A percentile compares a stretch with the other conserved stretches of the same genome.
Conservation (phyloP, 1,139 yeast genomes). For the Suhomyces panamericanus region DNA sequence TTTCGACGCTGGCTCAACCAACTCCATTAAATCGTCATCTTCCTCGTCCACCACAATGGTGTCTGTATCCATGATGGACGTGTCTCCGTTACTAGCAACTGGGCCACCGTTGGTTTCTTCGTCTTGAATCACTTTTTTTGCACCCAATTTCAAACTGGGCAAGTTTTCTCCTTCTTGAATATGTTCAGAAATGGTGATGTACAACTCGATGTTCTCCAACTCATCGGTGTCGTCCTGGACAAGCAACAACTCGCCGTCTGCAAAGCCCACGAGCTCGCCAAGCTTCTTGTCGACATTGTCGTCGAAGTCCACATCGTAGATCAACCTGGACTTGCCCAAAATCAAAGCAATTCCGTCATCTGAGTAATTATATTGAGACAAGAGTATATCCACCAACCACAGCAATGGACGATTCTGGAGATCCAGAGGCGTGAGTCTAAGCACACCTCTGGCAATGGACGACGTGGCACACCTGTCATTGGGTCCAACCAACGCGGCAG, state of each 20-base stretch:
- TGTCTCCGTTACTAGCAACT: slow-evolving; percentile 12
- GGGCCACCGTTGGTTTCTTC: slow-evolving; percentile 2
- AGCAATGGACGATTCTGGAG: slow-evolving; percentile 27
- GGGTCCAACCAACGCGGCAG: slow-evolving; percentile 61
- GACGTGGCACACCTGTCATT: slow-evolving; percentile 74
- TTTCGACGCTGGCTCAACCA: slow-evolving; percentile 16
- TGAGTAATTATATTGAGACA: slow-evolving; percentile 52
- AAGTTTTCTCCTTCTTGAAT: slow-evolving; percentile 14
- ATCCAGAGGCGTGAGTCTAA: slow-evolving; percentile 20
- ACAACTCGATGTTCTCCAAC: slow-evolving; percentile 69
- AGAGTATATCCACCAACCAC: slow-evolving; percentile 48
- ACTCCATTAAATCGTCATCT: slow-evolving; percentile 15
- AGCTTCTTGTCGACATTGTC: slow-evolving; percentile 62
- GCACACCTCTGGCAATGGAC: slow-evolving; percentile 55
- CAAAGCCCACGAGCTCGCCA: slow-evolving; percentile 52
- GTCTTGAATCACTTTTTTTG: slow-evolving; percentile 6
- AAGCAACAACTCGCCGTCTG: slow-evolving; percentile 59
- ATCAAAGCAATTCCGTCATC: slow-evolving; percentile 70
- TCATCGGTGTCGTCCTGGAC: slow-evolving; percentile 78
- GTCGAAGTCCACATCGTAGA: slow-evolving; percentile 88
- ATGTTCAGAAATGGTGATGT: slow-evolving; percentile 35
- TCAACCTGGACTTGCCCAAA: slow-evolving; percentile 56
- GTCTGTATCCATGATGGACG: slow-evolving; percentile 6
- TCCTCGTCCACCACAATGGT: slow-evolving; percentile 15
- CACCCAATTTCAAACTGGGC: slow-evolving; percentile 24